Evolutionary conservation across 495 filamentous ascomycete genomes (phyloP), one percentile per base, ranked within the genome.

Genomic region (Penicillium pulvis): DNA sequence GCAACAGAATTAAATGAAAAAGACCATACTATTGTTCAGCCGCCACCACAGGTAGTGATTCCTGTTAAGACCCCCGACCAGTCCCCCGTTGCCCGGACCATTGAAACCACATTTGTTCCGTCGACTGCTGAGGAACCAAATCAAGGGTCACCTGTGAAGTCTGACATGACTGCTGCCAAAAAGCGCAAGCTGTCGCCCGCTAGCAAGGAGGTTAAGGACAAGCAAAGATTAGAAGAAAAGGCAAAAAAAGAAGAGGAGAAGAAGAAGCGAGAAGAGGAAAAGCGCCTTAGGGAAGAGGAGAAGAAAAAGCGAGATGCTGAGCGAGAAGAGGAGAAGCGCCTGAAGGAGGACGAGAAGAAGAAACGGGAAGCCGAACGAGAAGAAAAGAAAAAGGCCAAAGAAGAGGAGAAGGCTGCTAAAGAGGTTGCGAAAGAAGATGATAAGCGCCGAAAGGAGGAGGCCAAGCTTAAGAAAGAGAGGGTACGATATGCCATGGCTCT

Each of bases 381-480:
- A 60, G 73, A 71, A 78, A 83, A 80, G 75, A 84, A 52, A 79
- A 89, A 71, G 62, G 80, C 80, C 23, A 87, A 81, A 57, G 83
- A 88, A 51, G 83, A 87, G 51, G 89, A 87, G 59, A 87, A 85
- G 67, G 72, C 69, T 28, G 28, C 28, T 7, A 83, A 77, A 56
- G 82, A 86, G 20, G 83, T 86, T 49, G 83, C 85, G 46, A 84
- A 82, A 52, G 81, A 85, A 48, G 81, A 84, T 33, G 82, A 84
- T 46, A 84, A 80, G 54, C 72, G 75, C 36, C 90, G 81, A 54
- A 83, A 77, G 57, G 82, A 86, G 24, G 83, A 86, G 52, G 83
- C 85, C 47, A 84, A 82, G 59, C 71, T 75, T 58, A 92, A 89
- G 71, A 92, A 93, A 68, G 81, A 85, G 20, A 81, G 73, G 60